Conservation (phyloP, 2,329 filamentous ascomycete genomes). For the Fusarium burgessii region DNA sequence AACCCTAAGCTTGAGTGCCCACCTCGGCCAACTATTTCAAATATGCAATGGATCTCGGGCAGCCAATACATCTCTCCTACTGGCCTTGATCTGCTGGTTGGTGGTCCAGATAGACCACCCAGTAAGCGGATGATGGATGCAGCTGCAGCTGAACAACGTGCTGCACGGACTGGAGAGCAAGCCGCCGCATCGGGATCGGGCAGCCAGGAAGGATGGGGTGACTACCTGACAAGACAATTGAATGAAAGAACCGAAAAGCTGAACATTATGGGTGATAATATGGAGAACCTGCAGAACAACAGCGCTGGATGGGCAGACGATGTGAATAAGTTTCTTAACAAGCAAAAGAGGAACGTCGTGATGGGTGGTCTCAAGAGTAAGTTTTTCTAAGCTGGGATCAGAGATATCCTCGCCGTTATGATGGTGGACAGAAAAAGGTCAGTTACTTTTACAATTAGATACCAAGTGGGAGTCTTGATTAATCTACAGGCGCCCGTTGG, state of each 20-base stretch:
- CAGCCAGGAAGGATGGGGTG: conserved; percentile 73
- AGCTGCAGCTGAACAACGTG: conserved; percentile 77
- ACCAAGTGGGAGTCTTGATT: conserved; percentile 19
- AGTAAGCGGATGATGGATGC: conserved; percentile 90
- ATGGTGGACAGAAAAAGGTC: neutral
- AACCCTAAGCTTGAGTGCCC: conserved; percentile 82
- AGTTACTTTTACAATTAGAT: conserved; percentile 17
- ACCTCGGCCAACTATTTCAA: conserved; percentile 90
- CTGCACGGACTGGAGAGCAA: conserved; percentile 57
- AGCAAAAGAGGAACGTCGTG: conserved; percentile 88
- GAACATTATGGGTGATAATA: conserved; percentile 82
- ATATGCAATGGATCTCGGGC: conserved; percentile 95
- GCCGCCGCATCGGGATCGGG: conserved; percentile 47
- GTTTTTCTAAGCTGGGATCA: conserved; percentile 55
- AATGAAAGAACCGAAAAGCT: conserved; percentile 92
- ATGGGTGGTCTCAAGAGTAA: conserved; percentile 76
- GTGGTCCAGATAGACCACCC: conserved; percentile 86
- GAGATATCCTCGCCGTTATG: neutral
- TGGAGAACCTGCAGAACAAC: conserved; percentile 84
- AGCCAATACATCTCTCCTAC: conserved; percentile 89
- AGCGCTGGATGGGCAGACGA: conserved; percentile 89
- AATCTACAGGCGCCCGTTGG: neutral
- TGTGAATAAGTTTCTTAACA: conserved; percentile 85
- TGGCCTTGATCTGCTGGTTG: conserved; percentile 91
- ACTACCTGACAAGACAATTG: conserved; percentile 87